These are phyloP conservation scores for Calonectria henricotiae DNA, from an alignment of 2,329 filamentous ascomycete species.

Conservation along the genomic window DNA sequence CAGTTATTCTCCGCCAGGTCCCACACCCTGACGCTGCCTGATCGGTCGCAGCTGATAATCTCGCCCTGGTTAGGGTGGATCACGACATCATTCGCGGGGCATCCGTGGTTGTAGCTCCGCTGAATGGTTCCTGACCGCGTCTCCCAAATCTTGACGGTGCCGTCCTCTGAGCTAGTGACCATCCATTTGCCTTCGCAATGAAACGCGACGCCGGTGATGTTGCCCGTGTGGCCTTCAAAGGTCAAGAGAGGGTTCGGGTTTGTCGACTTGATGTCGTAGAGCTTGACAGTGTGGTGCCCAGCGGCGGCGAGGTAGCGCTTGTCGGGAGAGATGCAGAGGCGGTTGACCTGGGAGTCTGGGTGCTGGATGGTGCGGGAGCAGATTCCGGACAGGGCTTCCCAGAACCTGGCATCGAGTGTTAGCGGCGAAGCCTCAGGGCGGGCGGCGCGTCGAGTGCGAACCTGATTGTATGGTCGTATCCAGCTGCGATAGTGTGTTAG, in stretches of 20 bases:
- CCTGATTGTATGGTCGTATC: constrained; percentile 77
- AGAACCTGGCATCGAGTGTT: constrained; percentile 77
- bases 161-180: constrained; percentile 97
- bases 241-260: constrained; percentile 94
- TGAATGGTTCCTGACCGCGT: constrained; percentile 89
- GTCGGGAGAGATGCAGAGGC: constrained; percentile 97
- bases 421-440: constrained; percentile 33
- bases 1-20: constrained; percentile 97
- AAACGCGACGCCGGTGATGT: constrained; percentile 96
- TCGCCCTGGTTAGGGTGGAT: constrained; percentile 99
- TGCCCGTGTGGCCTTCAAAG: constrained; percentile 96
- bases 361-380: constrained; percentile 99
- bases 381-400: constrained; percentile 97
- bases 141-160: constrained; percentile 98
- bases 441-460: constrained; percentile 53
- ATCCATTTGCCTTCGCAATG: constrained; percentile 99
- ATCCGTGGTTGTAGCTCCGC: constrained; percentile 92
- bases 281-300: constrained; percentile 88
- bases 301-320: constrained; percentile 95
- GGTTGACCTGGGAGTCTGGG: constrained; percentile 98
- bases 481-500: constrained; percentile 62
- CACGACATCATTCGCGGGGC: constrained; percentile 96
- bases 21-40: constrained; percentile 95
- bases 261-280: constrained; percentile 99
- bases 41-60: constrained; percentile 95